Percentiles rank a stretch among this genome's conserved stretches.
phyloP scores from a whole-genome alignment of 164 flowering plant genomes.

The Annona squamosa region DNA sequence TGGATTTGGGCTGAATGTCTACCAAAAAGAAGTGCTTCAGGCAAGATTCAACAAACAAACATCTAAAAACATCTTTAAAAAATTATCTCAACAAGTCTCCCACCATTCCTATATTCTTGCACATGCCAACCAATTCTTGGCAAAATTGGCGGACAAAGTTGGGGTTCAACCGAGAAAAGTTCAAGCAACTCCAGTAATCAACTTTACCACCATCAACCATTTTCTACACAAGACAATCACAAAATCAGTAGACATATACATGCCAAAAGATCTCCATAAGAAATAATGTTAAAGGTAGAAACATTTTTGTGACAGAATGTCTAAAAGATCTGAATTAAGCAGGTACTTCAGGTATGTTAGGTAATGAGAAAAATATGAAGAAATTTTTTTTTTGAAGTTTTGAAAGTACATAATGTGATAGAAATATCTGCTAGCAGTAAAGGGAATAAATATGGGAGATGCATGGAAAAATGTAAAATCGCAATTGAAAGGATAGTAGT shows the following conservation, averaged over 20 bases:
- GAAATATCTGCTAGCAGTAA: too few species aligned
- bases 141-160: conserved; percentile 29
- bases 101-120: conserved; percentile 78
- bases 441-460: too few species aligned
- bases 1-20: conserved; percentile 24
- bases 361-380: too few species aligned
- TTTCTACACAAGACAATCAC: conserved; percentile 33
- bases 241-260: neutral
- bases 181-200: conserved; percentile 50
- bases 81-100: neutral
- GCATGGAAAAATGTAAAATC: too few species aligned
- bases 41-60: neutral
- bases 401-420: too few species aligned
- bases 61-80: neutral
- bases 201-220: conserved; percentile 68
- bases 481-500: too few species aligned
- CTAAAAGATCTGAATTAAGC: too few species aligned
- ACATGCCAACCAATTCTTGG: conserved; percentile 40
- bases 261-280: neutral
- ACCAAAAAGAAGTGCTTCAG: neutral
- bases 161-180: conserved; percentile 32
- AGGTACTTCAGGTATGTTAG: too few species aligned
- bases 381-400: too few species aligned
- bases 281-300: too few species aligned
- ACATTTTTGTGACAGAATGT: too few species aligned